phyloP scores from a whole-genome alignment of 2,329 filamentous ascomycete genomes.

The Xylariales sp. region DNA sequence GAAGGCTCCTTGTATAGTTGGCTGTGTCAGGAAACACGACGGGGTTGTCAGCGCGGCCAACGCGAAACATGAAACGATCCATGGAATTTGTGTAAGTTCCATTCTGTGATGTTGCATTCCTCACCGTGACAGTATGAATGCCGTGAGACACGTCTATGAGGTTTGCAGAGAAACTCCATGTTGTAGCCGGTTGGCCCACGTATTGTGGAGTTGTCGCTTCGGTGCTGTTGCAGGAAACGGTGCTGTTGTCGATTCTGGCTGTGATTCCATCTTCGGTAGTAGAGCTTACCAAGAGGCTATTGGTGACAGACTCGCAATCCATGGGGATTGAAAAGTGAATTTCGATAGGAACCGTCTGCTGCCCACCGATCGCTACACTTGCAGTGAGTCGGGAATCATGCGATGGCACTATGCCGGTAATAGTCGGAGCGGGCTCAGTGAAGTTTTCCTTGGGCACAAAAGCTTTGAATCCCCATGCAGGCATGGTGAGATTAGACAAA shows the following conservation, averaged over 20 bases:
- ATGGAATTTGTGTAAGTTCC: constrained; percentile 36
- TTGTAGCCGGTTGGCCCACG: constrained; percentile 48
- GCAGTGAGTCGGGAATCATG: constrained; percentile 49
- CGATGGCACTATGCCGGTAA: constrained; percentile 56
- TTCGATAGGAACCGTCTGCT: constrained; percentile 30
- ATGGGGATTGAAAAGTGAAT: constrained; percentile 57
- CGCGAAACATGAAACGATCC: constrained; percentile 59
- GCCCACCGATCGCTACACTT: constrained; percentile 29
- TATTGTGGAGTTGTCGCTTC: constrained; percentile 29
- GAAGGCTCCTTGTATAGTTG: constrained; percentile 53
- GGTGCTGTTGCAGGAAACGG: constrained; percentile 38
- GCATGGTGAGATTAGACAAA: constrained; percentile 44
- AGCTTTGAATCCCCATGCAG: constrained; percentile 53
- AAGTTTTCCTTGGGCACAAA: constrained; percentile 52
- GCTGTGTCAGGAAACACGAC: constrained; percentile 51
- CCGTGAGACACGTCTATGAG: constrained; percentile 56
- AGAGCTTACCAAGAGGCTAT: constrained; percentile 47
- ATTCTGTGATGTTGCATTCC: constrained; percentile 40
- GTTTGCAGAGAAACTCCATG: constrained; percentile 48
- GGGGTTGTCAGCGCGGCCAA: constrained; percentile 54
- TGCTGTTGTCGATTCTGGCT: constrained; percentile 37
- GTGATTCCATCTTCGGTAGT: constrained; percentile 40
- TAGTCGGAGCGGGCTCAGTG: constrained; percentile 47
- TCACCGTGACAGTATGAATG: constrained; percentile 53
- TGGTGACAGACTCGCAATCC: constrained; percentile 52